Base-by-base conservation (phyloP, 2,329 filamentous ascomycete species). In the Talaromyces piceae region DNA sequence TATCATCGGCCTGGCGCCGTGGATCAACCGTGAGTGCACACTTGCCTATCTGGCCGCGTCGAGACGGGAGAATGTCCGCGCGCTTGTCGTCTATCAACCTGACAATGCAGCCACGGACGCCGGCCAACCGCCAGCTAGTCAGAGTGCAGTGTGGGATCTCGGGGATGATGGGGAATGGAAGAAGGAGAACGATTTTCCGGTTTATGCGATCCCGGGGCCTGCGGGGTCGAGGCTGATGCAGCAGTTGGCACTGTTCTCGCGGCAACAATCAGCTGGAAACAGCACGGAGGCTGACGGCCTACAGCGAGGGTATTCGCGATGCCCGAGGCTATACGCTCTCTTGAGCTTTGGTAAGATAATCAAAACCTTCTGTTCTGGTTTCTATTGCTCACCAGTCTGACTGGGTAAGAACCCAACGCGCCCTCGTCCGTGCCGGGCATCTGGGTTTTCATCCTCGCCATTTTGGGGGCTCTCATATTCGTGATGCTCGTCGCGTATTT, bases 1-100 rank as follows among this genome's bases (percentile, higher is more conserved):
- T 50, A 75, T 90, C 47, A 81, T 96, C 59, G 91, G 87, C 25
- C 72, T 96, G 49, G 91, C 88, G 22, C 91, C 91, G 25, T 97
- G 91, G 91, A 82, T 89, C 59, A 86, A 78, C 55, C 72, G 77
- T 6, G 73, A 81, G 23, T 98, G 91, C 64, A 86, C 88, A 11
- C 70, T 77, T 50, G 79, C 84, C 41, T 95, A 89, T 64, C 77
- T 97, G 44, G 70, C 76, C 16, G 72, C 74, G 11, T 78, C 78
- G 2, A 76, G 80, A 18, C 78, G 80, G n/a, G 80, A 84, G 57
- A 77, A 80, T 22, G 75, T 85, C 8, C 77, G 81, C 39, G 78
- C 71, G 18, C 74, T 82, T 49, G 54, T 84, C n/a, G 79, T 82
- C 57, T 84, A 76, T 57, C 66, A 76, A 26, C 73, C 75, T 0